These are phyloP conservation scores for Plectosphaerella plurivora DNA, from an alignment of 2,329 filamentous ascomycete genomes.

Conservation along the genomic window DNA sequence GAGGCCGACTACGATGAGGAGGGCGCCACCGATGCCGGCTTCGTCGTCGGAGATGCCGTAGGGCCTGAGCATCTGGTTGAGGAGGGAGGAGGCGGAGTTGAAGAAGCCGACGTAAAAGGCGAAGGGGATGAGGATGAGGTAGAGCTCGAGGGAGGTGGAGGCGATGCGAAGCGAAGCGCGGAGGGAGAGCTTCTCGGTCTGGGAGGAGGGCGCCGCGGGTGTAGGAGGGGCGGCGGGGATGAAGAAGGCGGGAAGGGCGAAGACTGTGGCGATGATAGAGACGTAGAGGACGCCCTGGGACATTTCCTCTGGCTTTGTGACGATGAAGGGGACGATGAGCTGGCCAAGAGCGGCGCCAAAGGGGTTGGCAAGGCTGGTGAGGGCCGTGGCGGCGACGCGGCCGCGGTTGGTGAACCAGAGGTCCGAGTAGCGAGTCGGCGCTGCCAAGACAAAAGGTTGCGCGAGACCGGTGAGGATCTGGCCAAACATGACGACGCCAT, in stretches of 20 bases:
- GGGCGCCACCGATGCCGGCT: slow-evolving; percentile 82
- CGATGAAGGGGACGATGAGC: slow-evolving; percentile 78
- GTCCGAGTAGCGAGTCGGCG: slow-evolving; percentile 87
- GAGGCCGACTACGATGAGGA: slow-evolving; percentile 86
- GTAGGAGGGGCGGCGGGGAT: slow-evolving; percentile 73
- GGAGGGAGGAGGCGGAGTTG: slow-evolving; percentile 81
- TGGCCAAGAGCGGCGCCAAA: slow-evolving; percentile 86
- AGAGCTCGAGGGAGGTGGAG: slow-evolving; percentile 64
- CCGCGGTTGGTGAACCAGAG: slow-evolving; percentile 88
- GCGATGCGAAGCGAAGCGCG: slow-evolving; percentile 50
- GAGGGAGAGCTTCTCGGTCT: slow-evolving; percentile 51
- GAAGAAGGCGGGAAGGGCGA: slow-evolving; percentile 73
- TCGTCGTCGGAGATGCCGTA: slow-evolving; percentile 81
- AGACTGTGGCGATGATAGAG: slow-evolving; percentile 69
- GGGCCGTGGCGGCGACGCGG: slow-evolving; percentile 80
- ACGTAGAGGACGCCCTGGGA: slow-evolving; percentile 82
- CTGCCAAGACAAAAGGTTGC: slow-evolving; percentile 87
- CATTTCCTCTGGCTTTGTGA: slow-evolving; percentile 56
- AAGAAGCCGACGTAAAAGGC: slow-evolving; percentile 84
- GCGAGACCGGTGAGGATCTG: slow-evolving; percentile 86
- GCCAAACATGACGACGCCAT: slow-evolving; percentile 79
- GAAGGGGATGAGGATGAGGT: slow-evolving; percentile 78
- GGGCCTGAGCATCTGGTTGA: slow-evolving; percentile 86
- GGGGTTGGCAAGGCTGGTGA: slow-evolving; percentile 83
- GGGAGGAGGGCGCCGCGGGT: slow-evolving; percentile 65